Conservation (phyloP, 371 early-diverging fungal genomes). For the Apophysomyces ossiformis region DNA sequence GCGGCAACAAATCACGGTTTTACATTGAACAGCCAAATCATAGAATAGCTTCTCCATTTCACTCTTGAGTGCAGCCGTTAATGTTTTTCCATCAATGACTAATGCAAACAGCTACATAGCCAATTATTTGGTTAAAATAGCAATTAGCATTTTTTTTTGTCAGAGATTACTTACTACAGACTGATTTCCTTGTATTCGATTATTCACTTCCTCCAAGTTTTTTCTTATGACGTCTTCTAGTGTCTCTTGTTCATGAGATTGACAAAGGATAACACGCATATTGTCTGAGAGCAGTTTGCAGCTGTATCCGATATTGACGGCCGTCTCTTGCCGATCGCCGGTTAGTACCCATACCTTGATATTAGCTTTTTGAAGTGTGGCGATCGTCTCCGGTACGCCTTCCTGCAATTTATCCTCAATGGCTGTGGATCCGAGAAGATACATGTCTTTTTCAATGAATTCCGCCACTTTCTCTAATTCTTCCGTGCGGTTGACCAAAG, state of each 20-base stretch:
- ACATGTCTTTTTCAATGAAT: slow-evolving; percentile 72
- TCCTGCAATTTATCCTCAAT: slow-evolving; percentile 94
- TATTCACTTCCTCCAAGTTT: slow-evolving; percentile 43
- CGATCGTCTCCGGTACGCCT: slow-evolving; percentile 92
- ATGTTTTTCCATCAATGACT: slow-evolving; percentile 90
- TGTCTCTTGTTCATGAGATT: slow-evolving; percentile 61
- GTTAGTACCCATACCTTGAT: slow-evolving; percentile 98
- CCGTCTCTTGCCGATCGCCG: slow-evolving; percentile 99
- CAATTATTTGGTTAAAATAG: slow-evolving; percentile 28
- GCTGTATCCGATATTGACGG: slow-evolving; percentile 93
- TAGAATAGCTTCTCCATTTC: slow-evolving; percentile 36
- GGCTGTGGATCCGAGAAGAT: slow-evolving; percentile 83
- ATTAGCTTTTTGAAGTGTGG: slow-evolving; percentile 83
- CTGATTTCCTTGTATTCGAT: slow-evolving; percentile 9
- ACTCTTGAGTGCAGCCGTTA: slow-evolving; percentile 75
- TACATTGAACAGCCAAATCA: slow-evolving; percentile 55
- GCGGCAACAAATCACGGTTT: slow-evolving; percentile 91
- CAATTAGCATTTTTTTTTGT: not conserved
- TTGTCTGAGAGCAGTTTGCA: slow-evolving; percentile 72
- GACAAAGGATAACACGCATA: slow-evolving; percentile 71
- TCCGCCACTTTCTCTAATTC: slow-evolving; percentile 85
- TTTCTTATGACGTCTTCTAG: slow-evolving; percentile 62
- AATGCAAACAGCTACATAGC: slow-evolving; percentile 53
- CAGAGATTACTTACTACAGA: not conserved
- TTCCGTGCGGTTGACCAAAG: slow-evolving; percentile 78